phyloP scores from a whole-genome alignment of 2,329 filamentous ascomycete genomes.

The Ophiostoma himal-ulmi region DNA sequence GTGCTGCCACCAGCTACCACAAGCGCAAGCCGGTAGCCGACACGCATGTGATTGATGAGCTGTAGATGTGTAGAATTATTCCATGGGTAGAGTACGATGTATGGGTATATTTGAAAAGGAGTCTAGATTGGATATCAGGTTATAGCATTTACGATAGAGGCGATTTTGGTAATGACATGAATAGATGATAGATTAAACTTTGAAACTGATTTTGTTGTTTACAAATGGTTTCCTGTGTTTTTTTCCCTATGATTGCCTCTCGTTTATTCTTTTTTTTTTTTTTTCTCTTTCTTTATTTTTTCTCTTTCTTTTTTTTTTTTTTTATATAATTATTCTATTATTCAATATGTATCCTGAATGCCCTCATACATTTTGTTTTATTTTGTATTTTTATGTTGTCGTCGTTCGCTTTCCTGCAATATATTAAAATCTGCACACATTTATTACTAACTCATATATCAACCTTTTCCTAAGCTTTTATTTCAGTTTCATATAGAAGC shows the following conservation, averaged over 20 bases:
- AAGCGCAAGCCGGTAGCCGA: constrained; percentile 12
- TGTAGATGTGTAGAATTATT: constrained; percentile 29
- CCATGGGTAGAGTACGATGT: not conserved
- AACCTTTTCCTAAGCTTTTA: not conserved
- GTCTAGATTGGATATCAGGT: constrained; percentile 3
- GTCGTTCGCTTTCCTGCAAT: not conserved
- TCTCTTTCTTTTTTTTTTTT: not conserved
- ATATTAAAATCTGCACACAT: no score
- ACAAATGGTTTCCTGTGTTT: no score
- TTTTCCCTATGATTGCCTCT: no score
- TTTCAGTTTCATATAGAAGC: no score
- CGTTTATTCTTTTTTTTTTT: no score
- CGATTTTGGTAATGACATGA: not conserved
- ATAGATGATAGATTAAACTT: not conserved
- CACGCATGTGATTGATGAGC: constrained; percentile 29
- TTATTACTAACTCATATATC: no score
- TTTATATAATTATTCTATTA: no score
- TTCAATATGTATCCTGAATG: no score
- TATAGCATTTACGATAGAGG: constrained; percentile 1
- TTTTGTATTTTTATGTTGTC: not conserved
- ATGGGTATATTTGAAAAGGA: constrained; percentile 2
- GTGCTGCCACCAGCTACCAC: constrained; percentile 27
- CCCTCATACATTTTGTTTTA: no score
- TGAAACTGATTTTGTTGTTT: no score
- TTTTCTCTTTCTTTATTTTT: not conserved